Evolutionary conservation across 495 filamentous ascomycete genomes (phyloP), one percentile per base, ranked within the genome.

Genomic region (Xylaria telfairii): DNA sequence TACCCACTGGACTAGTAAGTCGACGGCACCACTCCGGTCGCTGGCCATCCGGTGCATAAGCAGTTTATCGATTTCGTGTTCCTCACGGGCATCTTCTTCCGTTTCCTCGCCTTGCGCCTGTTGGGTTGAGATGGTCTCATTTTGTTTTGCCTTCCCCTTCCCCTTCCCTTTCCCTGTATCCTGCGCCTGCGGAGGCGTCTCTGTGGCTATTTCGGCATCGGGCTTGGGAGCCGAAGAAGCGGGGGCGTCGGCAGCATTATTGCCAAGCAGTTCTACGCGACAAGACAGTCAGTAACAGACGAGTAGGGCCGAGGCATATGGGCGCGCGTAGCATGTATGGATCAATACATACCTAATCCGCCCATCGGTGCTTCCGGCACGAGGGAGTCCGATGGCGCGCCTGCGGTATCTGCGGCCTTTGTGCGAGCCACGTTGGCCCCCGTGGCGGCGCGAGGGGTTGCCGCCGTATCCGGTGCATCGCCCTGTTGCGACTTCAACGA

Each of bases 1-100:
- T 5, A 4, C 71, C 76, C 76, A 78, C 12, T 72, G 75, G 34
- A 78, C 72, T 4, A 77, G 68, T 10, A 78, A 53, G 54, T 78
- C 73, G 32, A 78, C 75, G 15, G 54, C 63, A n/a, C 75, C 75
- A 41, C 68, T 75, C 15, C 42, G 10, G 44, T 74, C 73, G 24
- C 26, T 10, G 3, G 65, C 62, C 74, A 78, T 77, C 24, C 76
- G 68, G 24, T 78, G 75, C 13, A 67, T 8, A 26, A 78, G 62
- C 13, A 78, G 65, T 15, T 56, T 64, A 4, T 59, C 39, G 12
- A 78, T 51, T 67, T 78, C 76, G 8, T 66, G 56, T 44, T 74
- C 76, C 24, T 78, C 73, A 32, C 71, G 69, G 17, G 53, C 32
- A 59, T 75, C 76, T 24, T 46, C 57, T 54, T 42, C 68, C 21